phyloP scores from a whole-genome alignment of 805 yeast species.

The Metschnikowia picachoensis region DNA sequence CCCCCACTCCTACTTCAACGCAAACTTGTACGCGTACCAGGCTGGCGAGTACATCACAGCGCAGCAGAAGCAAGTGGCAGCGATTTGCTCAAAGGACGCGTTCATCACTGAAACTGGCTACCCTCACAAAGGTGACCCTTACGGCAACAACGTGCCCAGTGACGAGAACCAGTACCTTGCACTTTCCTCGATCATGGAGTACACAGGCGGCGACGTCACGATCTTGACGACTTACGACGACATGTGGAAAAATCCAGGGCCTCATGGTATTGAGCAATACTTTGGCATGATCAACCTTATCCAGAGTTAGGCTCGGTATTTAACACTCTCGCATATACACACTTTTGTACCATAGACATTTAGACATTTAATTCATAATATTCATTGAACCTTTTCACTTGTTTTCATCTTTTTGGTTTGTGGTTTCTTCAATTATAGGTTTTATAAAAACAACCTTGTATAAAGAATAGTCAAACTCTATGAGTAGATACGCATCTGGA shows the following conservation, averaged over 20 bases:
- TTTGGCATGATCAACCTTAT: conserved; percentile 62
- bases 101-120: conserved; percentile 85
- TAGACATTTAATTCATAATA: background rate
- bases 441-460: too few species aligned
- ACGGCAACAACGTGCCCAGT: conserved; percentile 74
- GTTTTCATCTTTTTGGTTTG: too few species aligned
- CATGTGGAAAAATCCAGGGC: conserved; percentile 83
- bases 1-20: conserved; percentile 81
- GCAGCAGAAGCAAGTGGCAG: conserved; percentile 54
- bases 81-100: conserved; percentile 54
- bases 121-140: conserved; percentile 67
- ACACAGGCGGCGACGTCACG: conserved; percentile 57
- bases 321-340: background rate
- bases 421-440: too few species aligned
- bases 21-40: conserved; percentile 52
- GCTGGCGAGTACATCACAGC: conserved; percentile 70
- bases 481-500: too few species aligned
- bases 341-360: background rate
- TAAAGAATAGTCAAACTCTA: too few species aligned
- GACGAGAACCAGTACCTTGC: conserved; percentile 69
- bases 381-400: too few species aligned
- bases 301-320: conserved; percentile 6
- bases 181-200: conserved; percentile 55
- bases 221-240: conserved; percentile 78
- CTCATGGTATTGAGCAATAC: conserved; percentile 79